Evolutionary conservation across 495 filamentous ascomycete genomes (phyloP).

Genomic region (Apiosordaria backusii): DNA sequence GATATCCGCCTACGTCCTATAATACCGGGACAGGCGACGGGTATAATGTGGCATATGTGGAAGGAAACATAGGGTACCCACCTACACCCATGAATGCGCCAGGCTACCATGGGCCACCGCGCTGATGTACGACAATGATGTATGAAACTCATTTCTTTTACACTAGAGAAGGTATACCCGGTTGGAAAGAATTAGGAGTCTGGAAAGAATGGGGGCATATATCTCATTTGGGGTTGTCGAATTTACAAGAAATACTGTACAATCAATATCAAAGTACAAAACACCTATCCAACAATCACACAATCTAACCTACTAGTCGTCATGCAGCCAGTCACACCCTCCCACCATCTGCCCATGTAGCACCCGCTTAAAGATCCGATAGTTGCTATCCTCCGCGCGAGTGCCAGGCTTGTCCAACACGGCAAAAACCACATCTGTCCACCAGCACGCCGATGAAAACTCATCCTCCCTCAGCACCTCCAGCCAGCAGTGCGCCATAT

Average conservation of each 20-base stretch:
- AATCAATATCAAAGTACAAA: no score
- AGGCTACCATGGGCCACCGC: neutral
- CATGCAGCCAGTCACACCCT: neutral
- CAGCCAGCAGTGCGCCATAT: neutral
- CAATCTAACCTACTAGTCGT: neutral
- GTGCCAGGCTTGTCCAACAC: neutral
- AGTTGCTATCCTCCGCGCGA: neutral
- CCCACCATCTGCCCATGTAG: neutral
- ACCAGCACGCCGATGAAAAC: neutral
- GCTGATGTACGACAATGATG: neutral
- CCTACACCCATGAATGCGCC: neutral
- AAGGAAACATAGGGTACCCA: neutral
- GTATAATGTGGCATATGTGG: neutral
- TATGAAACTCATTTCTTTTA: neutral
- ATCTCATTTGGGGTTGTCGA: neutral
- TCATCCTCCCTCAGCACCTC: neutral
- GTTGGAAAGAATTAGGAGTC: neutral
- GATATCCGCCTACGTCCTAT: neutral
- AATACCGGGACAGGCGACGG: neutral
- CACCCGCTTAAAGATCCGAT: neutral
- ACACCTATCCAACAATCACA: neutral
- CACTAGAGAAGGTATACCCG: neutral
- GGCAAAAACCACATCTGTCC: neutral
- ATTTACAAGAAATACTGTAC: neutral
- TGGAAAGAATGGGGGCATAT: neutral